Evolutionary conservation across 495 filamentous ascomycete species (phyloP).

Genomic region (Trypethelium eluteriae): DNA sequence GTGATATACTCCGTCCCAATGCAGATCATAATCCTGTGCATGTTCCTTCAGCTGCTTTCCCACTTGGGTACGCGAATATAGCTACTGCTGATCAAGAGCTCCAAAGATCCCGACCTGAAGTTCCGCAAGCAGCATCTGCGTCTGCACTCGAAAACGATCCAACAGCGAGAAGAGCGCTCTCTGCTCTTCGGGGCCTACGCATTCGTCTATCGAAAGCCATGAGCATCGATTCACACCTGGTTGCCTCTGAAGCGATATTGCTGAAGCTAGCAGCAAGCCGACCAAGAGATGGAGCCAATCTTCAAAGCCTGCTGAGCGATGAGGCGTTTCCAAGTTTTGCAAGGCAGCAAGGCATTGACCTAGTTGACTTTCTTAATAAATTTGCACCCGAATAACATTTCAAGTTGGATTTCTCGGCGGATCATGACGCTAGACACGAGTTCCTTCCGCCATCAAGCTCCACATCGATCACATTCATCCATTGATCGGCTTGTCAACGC

Average conservation of each 20-base stretch:
- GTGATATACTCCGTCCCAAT: not conserved
- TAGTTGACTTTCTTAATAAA: not conserved
- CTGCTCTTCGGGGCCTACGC: not conserved
- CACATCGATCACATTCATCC: no score
- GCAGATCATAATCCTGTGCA: not conserved
- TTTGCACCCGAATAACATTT: not conserved
- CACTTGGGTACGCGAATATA: not conserved
- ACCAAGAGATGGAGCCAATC: not conserved
- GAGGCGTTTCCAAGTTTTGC: not conserved
- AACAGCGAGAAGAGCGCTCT: not conserved
- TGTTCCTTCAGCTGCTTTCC: not conserved
- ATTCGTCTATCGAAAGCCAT: not conserved
- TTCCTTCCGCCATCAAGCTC: no score
- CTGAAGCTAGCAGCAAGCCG: not conserved
- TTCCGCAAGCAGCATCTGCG: not conserved
- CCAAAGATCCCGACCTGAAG: not conserved
- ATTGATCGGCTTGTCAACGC: not conserved
- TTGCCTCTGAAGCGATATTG: not conserved
- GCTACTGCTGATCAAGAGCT: not conserved
- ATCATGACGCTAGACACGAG: no score
- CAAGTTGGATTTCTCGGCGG: no score
- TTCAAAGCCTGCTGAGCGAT: not conserved
- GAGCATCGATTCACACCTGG: not conserved
- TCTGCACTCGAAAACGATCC: not conserved
- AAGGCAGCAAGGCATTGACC: constrained; percentile 4